phyloP scores from a whole-genome alignment of 768 basidiomycete genomes.

The Auricularia heimuer region DNA sequence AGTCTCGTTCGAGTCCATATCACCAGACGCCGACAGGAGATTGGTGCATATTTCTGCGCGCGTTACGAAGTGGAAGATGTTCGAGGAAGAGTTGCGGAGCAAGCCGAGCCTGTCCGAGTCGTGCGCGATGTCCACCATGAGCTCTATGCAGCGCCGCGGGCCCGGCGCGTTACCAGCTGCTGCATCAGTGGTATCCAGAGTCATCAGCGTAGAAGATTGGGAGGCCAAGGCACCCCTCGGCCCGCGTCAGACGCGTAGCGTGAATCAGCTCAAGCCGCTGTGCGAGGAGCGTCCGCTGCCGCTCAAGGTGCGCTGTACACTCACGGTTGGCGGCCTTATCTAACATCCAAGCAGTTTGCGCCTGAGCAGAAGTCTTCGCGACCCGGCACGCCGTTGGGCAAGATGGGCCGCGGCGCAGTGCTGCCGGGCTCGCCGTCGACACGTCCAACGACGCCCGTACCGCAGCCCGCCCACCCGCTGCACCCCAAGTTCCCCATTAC shows the following conservation, averaged over 20 bases:
- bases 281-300: slow-evolving; percentile 57
- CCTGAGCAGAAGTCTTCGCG: slow-evolving; percentile 5
- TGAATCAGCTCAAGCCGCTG: slow-evolving; percentile 51
- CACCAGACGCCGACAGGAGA: no score
- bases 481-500: slow-evolving; percentile 72
- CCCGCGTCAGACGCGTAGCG: slow-evolving; percentile 57
- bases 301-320: slow-evolving; percentile 45
- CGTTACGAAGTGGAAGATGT: no score
- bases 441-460: slow-evolving; percentile 13
- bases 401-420: not conserved
- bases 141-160: not conserved
- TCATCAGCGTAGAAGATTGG: slow-evolving; percentile 82
- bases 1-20: no score
- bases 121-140: not conserved
- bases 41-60: no score
- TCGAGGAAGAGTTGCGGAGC: no score
- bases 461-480: slow-evolving; percentile 28
- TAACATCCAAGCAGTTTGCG: not conserved
- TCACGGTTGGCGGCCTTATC: not conserved
- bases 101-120: no score
- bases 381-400: slow-evolving; percentile 5
- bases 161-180: not conserved
- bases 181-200: slow-evolving; percentile 28
- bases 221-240: slow-evolving; percentile 70
- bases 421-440: slow-evolving; percentile 9